phyloP scores from a whole-genome alignment of 1,284 basidiomycete species.

The Ceratorhiza oryzae-sativae region DNA sequence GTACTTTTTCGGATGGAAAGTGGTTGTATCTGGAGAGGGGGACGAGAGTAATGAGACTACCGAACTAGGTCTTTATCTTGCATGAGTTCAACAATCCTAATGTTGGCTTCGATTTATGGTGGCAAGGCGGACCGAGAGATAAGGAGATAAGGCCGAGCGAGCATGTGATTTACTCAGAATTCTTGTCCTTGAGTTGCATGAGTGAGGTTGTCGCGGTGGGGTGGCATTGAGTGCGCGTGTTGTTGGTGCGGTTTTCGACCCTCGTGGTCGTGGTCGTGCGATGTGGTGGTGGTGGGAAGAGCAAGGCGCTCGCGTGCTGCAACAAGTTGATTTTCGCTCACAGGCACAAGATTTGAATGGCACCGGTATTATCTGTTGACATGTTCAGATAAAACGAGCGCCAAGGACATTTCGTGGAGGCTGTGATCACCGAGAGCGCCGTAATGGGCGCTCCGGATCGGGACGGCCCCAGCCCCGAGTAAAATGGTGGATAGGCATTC shows the following conservation, averaged over 20 bases:
- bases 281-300: neutral
- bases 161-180: too few species aligned
- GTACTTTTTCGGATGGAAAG: constrained; percentile 4
- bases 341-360: too few species aligned
- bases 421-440: too few species aligned
- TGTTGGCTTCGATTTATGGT: neutral
- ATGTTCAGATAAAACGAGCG: too few species aligned
- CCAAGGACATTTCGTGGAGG: too few species aligned
- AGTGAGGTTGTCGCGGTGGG: too few species aligned
- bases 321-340: too few species aligned
- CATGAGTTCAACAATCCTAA: neutral
- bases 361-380: too few species aligned
- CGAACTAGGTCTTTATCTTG: neutral
- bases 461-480: too few species aligned
- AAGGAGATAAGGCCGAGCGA: constrained; percentile 21
- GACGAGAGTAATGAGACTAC: neutral
- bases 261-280: neutral
- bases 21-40: constrained; percentile 6
- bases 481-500: neutral
- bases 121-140: neutral
- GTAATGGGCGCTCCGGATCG: neutral
- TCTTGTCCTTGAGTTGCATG: too few species aligned
- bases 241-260: too few species aligned
- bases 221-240: too few species aligned
- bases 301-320: neutral